phyloP scores from a whole-genome alignment of 805 yeast species.

The Cyberlindnera japonica region DNA sequence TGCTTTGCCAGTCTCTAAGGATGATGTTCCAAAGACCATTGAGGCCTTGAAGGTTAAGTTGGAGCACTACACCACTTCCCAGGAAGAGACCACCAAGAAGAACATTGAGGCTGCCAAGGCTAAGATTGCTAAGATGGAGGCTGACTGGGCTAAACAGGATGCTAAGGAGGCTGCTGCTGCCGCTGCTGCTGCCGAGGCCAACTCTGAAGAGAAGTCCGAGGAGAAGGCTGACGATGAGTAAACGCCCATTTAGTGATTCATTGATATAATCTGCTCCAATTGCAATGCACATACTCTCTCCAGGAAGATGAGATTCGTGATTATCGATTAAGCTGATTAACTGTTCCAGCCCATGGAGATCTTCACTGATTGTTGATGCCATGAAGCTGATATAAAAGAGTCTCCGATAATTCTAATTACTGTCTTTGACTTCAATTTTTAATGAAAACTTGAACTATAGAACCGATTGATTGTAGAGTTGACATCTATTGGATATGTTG shows the following conservation, averaged over 20 bases:
- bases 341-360: too few species aligned
- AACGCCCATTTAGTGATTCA: neutral
- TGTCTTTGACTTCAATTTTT: too few species aligned
- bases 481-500: neutral
- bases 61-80: conserved; percentile 61
- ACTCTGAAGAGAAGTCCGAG: too few species aligned
- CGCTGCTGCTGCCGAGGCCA: conserved; percentile 12
- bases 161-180: conserved; percentile 31
- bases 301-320: neutral
- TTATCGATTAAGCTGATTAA: conserved; percentile 3
- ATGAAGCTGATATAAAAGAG: too few species aligned
- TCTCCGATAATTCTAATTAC: too few species aligned
- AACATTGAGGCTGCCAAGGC: conserved; percentile 75
- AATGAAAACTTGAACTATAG: too few species aligned
- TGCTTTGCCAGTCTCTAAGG: conserved; percentile 72
- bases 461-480: neutral
- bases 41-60: conserved; percentile 70
- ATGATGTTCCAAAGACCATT: conserved; percentile 63
- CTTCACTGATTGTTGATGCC: too few species aligned
- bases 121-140: conserved; percentile 66
- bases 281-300: neutral
- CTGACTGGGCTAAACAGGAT: conserved; percentile 45
- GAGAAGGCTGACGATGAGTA: conserved; percentile 17
- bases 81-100: conserved; percentile 75
- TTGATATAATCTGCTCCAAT: neutral